Evolutionary conservation across 2,329 filamentous ascomycete genomes (phyloP).

Genomic region (Oidium heveae): DNA sequence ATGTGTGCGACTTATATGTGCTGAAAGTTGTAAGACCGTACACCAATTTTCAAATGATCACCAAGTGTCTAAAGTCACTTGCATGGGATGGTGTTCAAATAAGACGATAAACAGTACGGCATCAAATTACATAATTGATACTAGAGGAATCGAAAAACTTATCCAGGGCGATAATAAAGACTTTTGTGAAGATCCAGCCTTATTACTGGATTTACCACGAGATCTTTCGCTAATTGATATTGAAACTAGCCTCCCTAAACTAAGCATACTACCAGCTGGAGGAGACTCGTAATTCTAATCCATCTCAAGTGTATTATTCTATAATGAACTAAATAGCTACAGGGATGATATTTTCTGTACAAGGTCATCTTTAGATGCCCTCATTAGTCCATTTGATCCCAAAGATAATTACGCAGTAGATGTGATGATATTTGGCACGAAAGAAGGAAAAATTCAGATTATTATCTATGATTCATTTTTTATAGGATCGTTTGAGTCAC

Average conservation of each 20-base stretch:
- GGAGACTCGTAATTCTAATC: constrained; percentile 29
- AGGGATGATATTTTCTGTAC: constrained; percentile 15
- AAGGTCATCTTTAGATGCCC: constrained; percentile 13
- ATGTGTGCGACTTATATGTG: constrained; percentile 46
- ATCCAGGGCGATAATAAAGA: constrained; percentile 1
- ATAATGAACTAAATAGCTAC: background rate
- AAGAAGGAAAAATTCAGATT: constrained; percentile 45
- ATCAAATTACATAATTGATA: constrained; percentile 3
- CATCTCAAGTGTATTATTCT: background rate
- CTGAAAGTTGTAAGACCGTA: constrained; percentile 60
- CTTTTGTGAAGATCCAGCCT: constrained; percentile 3
- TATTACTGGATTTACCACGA: constrained; percentile 31
- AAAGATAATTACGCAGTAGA: constrained; percentile 52
- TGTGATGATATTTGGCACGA: constrained; percentile 50
- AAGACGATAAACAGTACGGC: constrained; percentile 5
- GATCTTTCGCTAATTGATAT: constrained; percentile 53
- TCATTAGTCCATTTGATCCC: constrained; percentile 19
- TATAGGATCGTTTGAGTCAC: constrained; percentile 37
- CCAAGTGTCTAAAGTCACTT: constrained; percentile 18
- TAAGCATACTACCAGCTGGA: constrained; percentile 44
- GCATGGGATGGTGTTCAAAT: constrained; percentile 17
- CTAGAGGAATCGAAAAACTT: constrained; percentile 1
- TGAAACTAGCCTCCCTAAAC: constrained; percentile 48
- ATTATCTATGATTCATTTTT: constrained; percentile 71
- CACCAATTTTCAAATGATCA: constrained; percentile 32